A percentile compares a stretch with the other conserved stretches of the same genome.
Conservation (phyloP, 2,329 filamentous ascomycete genomes). For the Cercospora sp. region DNA sequence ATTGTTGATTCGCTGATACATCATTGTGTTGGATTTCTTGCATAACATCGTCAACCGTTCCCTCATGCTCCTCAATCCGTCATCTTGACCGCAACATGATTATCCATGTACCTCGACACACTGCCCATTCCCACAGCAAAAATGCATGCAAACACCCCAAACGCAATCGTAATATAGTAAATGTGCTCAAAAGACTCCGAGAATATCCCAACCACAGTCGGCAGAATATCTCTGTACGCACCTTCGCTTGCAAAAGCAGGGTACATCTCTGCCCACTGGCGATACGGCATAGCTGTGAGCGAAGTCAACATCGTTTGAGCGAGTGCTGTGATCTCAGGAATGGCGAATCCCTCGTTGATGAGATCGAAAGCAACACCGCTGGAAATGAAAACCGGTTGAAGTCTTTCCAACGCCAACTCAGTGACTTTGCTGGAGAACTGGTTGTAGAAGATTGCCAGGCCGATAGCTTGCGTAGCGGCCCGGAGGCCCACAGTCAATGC, state of each 20-base stretch:
- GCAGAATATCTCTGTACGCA: not conserved
- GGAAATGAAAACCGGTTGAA: not conserved
- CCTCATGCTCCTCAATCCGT: not conserved
- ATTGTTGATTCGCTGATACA: not conserved
- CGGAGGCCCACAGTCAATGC: slow-evolving; percentile 9
- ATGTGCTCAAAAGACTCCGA: slow-evolving; percentile 2
- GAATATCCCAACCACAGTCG: slow-evolving; percentile 7
- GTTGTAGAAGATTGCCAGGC: slow-evolving; percentile 7
- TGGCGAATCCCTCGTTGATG: not conserved
- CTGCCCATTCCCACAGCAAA: not conserved
- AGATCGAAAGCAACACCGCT: slow-evolving; percentile 3
- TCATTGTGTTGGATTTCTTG: not conserved
- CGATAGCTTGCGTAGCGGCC: slow-evolving; percentile 2
- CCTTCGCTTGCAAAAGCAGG: not conserved
- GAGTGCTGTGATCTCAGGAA: slow-evolving; percentile 1
- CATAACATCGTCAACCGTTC: not conserved
- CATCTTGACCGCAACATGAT: slow-evolving; percentile 11
- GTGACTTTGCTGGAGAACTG: slow-evolving; percentile 10
- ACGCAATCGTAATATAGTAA: slow-evolving; percentile 10
- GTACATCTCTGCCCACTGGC: not conserved
- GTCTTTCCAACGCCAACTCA: not conserved
- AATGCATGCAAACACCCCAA: slow-evolving; percentile 4
- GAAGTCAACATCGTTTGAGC: slow-evolving; percentile 6
- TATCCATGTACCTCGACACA: slow-evolving; percentile 3
- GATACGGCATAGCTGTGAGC: slow-evolving; percentile 13